phyloP scores from a whole-genome alignment of 2,329 filamentous ascomycete species.

The Phyllosticta paracitricarpa region DNA sequence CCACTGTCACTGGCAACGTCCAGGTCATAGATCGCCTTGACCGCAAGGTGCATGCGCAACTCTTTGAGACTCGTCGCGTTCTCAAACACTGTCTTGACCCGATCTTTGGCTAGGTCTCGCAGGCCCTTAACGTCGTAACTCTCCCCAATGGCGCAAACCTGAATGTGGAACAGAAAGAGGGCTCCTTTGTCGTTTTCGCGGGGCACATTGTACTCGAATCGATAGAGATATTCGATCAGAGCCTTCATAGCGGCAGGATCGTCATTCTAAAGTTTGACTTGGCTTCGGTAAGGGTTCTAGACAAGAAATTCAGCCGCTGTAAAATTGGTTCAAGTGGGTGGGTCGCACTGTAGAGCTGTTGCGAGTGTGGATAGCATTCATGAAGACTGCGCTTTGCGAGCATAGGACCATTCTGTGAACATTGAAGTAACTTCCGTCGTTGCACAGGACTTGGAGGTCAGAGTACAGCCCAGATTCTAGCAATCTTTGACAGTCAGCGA shows the following conservation, averaged over 20 bases:
- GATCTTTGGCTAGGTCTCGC: not conserved
- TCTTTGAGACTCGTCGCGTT: not conserved
- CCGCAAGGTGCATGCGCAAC: not conserved
- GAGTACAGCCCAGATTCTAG: not conserved
- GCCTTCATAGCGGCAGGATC: constrained; percentile 1
- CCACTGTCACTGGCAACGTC: not conserved
- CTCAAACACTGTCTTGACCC: not conserved
- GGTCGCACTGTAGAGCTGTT: not conserved
- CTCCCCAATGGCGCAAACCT: not conserved
- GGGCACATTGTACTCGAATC: constrained; percentile 6
- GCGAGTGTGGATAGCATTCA: not conserved
- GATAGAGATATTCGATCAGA: constrained; percentile 7
- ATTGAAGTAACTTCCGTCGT: not conserved
- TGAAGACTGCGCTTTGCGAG: not conserved
- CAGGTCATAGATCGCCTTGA: not conserved
- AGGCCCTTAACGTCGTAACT: not conserved
- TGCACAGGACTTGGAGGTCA: not conserved
- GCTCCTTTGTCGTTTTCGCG: not conserved
- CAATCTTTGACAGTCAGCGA: not conserved
- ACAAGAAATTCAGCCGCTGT: not conserved
- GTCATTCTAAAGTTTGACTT: not conserved
- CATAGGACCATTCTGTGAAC: not conserved
- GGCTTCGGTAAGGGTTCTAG: not conserved
- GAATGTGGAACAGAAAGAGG: not conserved
- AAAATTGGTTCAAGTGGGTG: not conserved